Evolutionary conservation across 2,329 filamentous ascomycete species (phyloP).

Genomic region (Cladosporium sp.): DNA sequence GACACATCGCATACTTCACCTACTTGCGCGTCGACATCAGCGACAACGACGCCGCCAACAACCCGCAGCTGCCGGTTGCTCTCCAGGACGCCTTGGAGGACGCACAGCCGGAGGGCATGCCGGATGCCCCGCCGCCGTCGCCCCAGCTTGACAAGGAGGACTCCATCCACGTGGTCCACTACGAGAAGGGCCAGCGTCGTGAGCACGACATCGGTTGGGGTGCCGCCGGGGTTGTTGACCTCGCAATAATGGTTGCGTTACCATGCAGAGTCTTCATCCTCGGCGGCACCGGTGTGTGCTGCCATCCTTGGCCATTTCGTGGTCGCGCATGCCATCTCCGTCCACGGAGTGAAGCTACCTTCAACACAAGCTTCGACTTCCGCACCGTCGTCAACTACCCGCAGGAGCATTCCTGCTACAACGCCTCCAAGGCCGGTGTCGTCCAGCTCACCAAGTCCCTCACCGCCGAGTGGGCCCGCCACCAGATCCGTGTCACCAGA

Average conservation of each 20-base stretch:
- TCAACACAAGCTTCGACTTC: slow-evolving; percentile 45
- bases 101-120: background rate
- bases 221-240: background rate
- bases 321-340: background rate
- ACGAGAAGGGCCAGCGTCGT: too few relatives aligned
- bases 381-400: slow-evolving; percentile 50
- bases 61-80: background rate
- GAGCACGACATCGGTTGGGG: background rate
- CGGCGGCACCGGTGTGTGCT: background rate
- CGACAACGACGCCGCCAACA: background rate
- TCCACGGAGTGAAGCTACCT: slow-evolving; percentile 39
- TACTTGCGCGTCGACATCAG: background rate
- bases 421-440: slow-evolving; percentile 79
- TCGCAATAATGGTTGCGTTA: background rate
- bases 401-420: slow-evolving; percentile 81
- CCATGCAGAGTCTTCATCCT: background rate
- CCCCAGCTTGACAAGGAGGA: background rate
- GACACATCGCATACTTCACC: background rate
- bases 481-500: slow-evolving; percentile 67
- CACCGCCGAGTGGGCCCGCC: slow-evolving; percentile 80
- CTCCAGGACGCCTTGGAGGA: background rate
- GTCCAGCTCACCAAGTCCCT: slow-evolving; percentile 78
- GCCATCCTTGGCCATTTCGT: background rate
- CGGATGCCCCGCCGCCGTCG: background rate
- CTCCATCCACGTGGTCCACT: too few relatives aligned